These are phyloP conservation scores for Lachancea waltii DNA, from an alignment of 805 yeast species.

Conservation along the genomic window DNA sequence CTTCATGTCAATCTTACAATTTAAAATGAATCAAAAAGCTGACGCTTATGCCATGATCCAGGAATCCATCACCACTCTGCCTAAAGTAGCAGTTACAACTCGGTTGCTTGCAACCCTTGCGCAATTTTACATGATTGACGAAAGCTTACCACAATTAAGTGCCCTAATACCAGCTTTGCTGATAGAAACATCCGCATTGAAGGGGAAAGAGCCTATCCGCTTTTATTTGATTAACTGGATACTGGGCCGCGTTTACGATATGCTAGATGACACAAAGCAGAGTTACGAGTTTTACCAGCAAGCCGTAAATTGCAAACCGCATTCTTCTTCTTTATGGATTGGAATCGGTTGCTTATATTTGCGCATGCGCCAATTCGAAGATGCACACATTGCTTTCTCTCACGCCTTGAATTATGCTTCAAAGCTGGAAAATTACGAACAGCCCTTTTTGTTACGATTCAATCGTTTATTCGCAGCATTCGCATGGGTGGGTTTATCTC, in stretches of 20 bases:
- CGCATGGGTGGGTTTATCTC: constrained; percentile 28
- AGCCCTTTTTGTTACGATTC: constrained; percentile 9
- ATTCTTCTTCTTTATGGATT: constrained; percentile 54
- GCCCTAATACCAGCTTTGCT: constrained; percentile 4
- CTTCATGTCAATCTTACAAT: constrained; percentile 9
- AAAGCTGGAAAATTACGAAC: constrained; percentile 6
- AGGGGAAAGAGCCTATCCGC: background rate
- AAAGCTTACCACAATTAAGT: background rate
- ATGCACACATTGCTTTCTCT: constrained; percentile 60
- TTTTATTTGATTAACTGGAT: constrained; percentile 9
- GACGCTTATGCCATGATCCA: constrained; percentile 2
- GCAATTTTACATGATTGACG: constrained; percentile 6
- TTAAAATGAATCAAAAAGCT: constrained; percentile 3
- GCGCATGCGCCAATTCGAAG: constrained; percentile 53
- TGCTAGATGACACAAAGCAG: constrained; percentile 11
- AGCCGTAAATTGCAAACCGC: constrained; percentile 14
- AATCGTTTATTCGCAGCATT: constrained; percentile 20
- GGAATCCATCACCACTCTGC: constrained; percentile 6
- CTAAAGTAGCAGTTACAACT: constrained; percentile 3
- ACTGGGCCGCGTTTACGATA: constrained; percentile 7
- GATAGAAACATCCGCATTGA: constrained; percentile 1
- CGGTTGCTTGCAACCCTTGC: constrained; percentile 6
- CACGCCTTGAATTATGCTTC: constrained; percentile 37
- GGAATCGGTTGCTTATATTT: constrained; percentile 58
- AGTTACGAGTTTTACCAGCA: constrained; percentile 20